A percentile compares a stretch with the other conserved stretches of the same genome.
Conservation (phyloP, 257 asterid genomes). For the Cynanchum wilfordii region DNA sequence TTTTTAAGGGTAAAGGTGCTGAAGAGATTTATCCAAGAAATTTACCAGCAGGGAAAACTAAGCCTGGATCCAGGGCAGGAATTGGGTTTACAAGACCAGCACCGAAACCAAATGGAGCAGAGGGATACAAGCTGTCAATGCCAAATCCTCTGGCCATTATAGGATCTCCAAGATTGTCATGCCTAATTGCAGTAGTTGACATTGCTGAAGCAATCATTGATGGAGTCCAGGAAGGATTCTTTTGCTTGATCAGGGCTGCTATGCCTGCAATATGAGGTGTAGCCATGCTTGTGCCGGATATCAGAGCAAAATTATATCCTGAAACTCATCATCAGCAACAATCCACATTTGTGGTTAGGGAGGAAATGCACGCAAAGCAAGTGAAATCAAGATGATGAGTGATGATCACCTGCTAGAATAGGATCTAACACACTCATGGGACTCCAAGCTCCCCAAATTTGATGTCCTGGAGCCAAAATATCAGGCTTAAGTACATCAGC, state of each 20-base stretch:
- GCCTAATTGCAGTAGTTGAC: slow-evolving; percentile 73
- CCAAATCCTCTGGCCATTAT: slow-evolving; percentile 78
- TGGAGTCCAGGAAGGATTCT: slow-evolving; percentile 69
- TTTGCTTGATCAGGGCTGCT: slow-evolving; percentile 79
- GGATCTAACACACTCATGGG: slow-evolving; percentile 76
- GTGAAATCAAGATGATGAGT: too few species aligned
- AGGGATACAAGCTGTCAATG: slow-evolving; percentile 38
- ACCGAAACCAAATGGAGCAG: slow-evolving; percentile 86
- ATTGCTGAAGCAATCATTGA: slow-evolving; percentile 91
- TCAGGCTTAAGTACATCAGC: slow-evolving; percentile 89
- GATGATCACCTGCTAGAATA: slow-evolving; percentile 61
- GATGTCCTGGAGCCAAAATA: slow-evolving; percentile 89
- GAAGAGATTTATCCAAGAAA: background rate
- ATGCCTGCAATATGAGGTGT: slow-evolving; percentile 86
- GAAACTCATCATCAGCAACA: slow-evolving; percentile 13
- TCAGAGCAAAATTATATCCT: slow-evolving; percentile 66
- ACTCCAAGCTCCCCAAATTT: slow-evolving; percentile 98
- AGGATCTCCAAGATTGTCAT: slow-evolving; percentile 74
- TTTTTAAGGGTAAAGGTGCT: background rate
- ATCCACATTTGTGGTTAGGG: too few species aligned
- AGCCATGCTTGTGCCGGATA: slow-evolving; percentile 98
- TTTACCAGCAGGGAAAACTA: slow-evolving; percentile 62
- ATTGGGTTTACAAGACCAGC: slow-evolving; percentile 75
- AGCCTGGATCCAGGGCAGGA: slow-evolving; percentile 71
- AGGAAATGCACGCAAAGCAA: background rate